Evolutionary conservation across 2,329 filamentous ascomycete genomes (phyloP), one percentile per base, ranked within the genome.

Genomic region (Penicillium sp.): DNA sequence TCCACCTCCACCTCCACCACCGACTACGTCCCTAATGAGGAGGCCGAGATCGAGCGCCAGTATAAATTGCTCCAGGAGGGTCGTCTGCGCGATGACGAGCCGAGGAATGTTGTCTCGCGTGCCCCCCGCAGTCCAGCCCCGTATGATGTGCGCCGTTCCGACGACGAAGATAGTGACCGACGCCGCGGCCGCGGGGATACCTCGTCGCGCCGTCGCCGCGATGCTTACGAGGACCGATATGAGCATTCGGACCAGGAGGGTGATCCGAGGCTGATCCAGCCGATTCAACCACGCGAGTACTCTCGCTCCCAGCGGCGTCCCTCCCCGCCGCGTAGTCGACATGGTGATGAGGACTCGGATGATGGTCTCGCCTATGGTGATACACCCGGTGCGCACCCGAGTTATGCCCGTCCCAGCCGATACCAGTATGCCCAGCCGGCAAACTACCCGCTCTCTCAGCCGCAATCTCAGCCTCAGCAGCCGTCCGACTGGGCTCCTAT

Each of bases 351-450:
- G 10, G 59, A 63, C 41, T 63, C 60, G 33, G 67, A 73, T 40
- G 69, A 72, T 29, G 64, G 58, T 33, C 61, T 75, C n/a, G 71
- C 69, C 3, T 75, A 75, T 46, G 72, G 72, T 1, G 70, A 73
- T 24, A 50, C 44, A 5, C 59, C 57, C 0, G 65, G 66, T 3
- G 52, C 44, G 18, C 68, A 71, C 53, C 63, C 71, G 1, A 70
- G 69, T 51, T 73, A 75, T 60, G 68, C 63, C 17, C 60, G 63
- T 33, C 65, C 66, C 1, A 58, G 61, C 2, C 54, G 48, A 26
- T 72, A 60, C 48, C 58, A 64, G 13, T 75, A 74, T 58, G 63
- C 68, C 10, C 60, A 69, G 43, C 65, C 67, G 3, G 13, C 51
- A 15, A 56, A 66, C 9, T 59, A 56, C 41, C 29, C 46, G 7